Evolutionary conservation across 805 yeast genomes (phyloP), one percentile per base, ranked within the genome.

Genomic region (Allodekkera sacchari): DNA sequence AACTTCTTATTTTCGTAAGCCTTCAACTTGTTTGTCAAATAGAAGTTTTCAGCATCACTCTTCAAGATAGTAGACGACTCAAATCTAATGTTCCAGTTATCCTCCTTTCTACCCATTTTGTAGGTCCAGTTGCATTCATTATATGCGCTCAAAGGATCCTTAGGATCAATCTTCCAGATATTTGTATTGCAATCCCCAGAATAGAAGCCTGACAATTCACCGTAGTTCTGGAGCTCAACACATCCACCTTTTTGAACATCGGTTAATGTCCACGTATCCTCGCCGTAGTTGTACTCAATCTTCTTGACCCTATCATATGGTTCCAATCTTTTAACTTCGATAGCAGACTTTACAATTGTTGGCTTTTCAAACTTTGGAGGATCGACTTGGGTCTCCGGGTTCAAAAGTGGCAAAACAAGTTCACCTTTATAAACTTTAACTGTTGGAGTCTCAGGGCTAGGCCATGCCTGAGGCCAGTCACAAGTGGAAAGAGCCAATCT

Each of bases 381-480:
- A 6, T 13, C 28, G 8, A 38, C 40, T 16, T 38, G 34, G 3
- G 35, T 30, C 2, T 36, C 32, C 8, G 31, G 20, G 34, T 53
- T 41, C 9, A 57, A 37, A 15, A 55, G 16, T 8, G 64, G 64
- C 21, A 63, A 37, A 11, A 36, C 30, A 23, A 58, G 33, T 28
- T 49, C 51, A 31, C 58, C 62, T n/a, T 43, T 42, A 37, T 42
- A 43, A 19, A 64, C 31, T 4, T 53, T 54, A 24, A 64, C 38
- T 2, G 51, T 54, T 31, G 68, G 64, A 6, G 54, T 59, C 40
- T 60, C 64, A 4, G 66, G 54, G 0, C 58, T 46, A 18, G 71
- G 71, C 71, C 71, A 66, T 21, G 54, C 53, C 33, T 62, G 66
- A 8, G 71, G 70, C 71, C 71, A 66, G 37, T 65, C 70, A 21